Conservation (phyloP, 352 stramenopile genomes). For the Thraustotheca clavata region DNA sequence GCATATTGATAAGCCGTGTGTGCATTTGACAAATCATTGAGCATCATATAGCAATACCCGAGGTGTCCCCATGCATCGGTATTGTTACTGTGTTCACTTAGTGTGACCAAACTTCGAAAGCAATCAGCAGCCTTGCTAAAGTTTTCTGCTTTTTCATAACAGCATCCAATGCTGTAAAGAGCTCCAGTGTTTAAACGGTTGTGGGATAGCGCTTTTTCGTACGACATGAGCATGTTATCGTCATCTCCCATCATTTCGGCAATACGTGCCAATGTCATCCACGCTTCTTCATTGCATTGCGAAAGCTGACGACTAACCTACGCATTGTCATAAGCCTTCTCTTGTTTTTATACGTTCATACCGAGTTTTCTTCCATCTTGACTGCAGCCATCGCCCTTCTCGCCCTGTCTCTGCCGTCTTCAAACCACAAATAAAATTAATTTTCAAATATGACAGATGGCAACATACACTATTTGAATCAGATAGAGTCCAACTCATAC, state of each 20-base stretch:
- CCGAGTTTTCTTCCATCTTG: constrained; percentile 69
- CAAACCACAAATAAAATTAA: constrained; percentile 9
- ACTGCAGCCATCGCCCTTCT: constrained; percentile 46
- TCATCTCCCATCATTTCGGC: constrained; percentile 88
- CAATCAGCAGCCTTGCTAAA: constrained; percentile 83
- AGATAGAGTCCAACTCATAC: too few relatives aligned
- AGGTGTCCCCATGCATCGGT: constrained; percentile 78
- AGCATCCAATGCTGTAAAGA: constrained; percentile 76
- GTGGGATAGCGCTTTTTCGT: constrained; percentile 83
- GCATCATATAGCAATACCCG: constrained; percentile 84
- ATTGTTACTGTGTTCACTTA: constrained; percentile 64
- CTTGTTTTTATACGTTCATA: neutral
- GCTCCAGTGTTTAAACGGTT: constrained; percentile 77
- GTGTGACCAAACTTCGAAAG: constrained; percentile 72
- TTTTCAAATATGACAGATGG: constrained; percentile 13
- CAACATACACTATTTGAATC: neutral
- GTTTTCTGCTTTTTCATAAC: constrained; percentile 82
- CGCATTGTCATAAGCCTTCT: neutral
- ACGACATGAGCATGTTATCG: constrained; percentile 81
- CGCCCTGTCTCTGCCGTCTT: constrained; percentile 1
- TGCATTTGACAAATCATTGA: constrained; percentile 82
- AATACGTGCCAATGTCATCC: constrained; percentile 72
- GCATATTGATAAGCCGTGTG: constrained; percentile 83
- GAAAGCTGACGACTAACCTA: constrained; percentile 51
- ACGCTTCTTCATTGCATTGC: constrained; percentile 73